phyloP scores from a whole-genome alignment of 1,284 basidiomycete genomes.

The Papiliotrema flavescens region DNA sequence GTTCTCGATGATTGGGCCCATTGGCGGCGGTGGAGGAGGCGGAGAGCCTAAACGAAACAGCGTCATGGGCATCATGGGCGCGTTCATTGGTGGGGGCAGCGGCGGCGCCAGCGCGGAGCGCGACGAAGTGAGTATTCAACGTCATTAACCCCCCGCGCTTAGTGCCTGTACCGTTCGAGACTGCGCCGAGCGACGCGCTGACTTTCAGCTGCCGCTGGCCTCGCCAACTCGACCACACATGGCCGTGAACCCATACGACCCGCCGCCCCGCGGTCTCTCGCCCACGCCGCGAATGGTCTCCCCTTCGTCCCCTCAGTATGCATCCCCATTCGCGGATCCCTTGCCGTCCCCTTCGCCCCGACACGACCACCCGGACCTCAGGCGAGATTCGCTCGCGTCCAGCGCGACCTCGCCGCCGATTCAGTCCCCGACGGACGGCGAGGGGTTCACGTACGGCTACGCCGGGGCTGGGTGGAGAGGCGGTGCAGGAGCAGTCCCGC shows the following conservation, averaged over 20 bases:
- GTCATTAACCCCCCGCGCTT: too few species aligned
- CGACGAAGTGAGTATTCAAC: too few species aligned
- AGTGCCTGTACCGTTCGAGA: too few species aligned
- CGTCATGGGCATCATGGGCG: constrained; percentile 8
- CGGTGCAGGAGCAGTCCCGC: constrained; percentile 9
- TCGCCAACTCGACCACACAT: neutral
- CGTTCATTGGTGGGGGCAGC: constrained; percentile 1
- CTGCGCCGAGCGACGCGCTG: too few species aligned
- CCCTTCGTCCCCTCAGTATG: neutral
- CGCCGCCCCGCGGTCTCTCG: neutral
- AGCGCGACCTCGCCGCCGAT: neutral
- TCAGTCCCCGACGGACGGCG: neutral
- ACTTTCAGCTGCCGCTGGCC: constrained; percentile 2
- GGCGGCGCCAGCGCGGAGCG: too few species aligned
- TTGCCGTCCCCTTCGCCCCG: neutral
- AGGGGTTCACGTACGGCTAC: constrained; percentile 12
- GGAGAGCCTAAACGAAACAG: constrained; percentile 13
- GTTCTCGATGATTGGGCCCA: neutral
- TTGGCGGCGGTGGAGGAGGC: neutral
- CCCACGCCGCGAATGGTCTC: neutral
- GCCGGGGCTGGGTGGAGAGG: constrained; percentile 23
- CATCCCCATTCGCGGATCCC: neutral
- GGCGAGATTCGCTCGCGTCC: neutral
- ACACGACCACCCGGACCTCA: neutral
- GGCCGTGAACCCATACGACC: constrained; percentile 20